Evolutionary conservation across 2,329 filamentous ascomycete genomes (phyloP).

Genomic region (Microthyrium microscopicum): DNA sequence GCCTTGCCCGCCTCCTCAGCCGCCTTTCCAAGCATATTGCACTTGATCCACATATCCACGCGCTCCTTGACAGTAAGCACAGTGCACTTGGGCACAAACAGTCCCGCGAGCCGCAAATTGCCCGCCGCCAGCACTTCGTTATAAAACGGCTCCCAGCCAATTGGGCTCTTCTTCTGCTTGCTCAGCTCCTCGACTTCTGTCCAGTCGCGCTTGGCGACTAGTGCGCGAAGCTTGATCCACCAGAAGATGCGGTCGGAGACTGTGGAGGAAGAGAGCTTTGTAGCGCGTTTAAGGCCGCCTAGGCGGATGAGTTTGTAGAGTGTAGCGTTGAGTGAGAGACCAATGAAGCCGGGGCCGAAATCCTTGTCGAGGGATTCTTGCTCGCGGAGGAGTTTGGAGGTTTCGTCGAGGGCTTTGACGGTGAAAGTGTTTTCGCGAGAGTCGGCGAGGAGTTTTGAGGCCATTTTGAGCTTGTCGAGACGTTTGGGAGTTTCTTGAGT

Average conservation of each 20-base stretch:
- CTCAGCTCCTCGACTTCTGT: slow-evolving; percentile 75
- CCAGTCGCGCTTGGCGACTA: slow-evolving; percentile 85
- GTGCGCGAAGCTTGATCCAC: slow-evolving; percentile 72
- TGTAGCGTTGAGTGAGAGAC: slow-evolving; percentile 79
- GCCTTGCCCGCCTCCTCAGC: slow-evolving; percentile 78
- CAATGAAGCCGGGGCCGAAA: slow-evolving; percentile 49
- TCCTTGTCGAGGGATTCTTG: slow-evolving; percentile 82
- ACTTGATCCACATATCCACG: slow-evolving; percentile 92
- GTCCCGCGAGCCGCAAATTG: slow-evolving; percentile 67
- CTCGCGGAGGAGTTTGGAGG: slow-evolving; percentile 60
- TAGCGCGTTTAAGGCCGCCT: slow-evolving; percentile 69
- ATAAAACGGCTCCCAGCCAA: slow-evolving; percentile 97
- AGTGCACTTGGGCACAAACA: slow-evolving; percentile 80
- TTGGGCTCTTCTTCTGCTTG: slow-evolving; percentile 66
- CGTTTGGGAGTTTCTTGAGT: slow-evolving; percentile 49
- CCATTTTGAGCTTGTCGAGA: slow-evolving; percentile 75
- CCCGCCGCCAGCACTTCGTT: slow-evolving; percentile 77
- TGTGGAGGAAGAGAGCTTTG: slow-evolving; percentile 76
- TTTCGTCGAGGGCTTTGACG: slow-evolving; percentile 61
- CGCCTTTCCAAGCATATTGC: slow-evolving; percentile 73
- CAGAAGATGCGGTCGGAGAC: slow-evolving; percentile 78
- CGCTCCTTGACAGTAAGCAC: slow-evolving; percentile 49
- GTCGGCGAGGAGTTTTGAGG: slow-evolving; percentile 67
- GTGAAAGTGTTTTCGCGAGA: slow-evolving; percentile 65
- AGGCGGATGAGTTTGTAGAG: slow-evolving; percentile 73